These are phyloP conservation scores for Moringa oleifera DNA, from an alignment of 345 rosid species.

Conservation along the genomic window DNA sequence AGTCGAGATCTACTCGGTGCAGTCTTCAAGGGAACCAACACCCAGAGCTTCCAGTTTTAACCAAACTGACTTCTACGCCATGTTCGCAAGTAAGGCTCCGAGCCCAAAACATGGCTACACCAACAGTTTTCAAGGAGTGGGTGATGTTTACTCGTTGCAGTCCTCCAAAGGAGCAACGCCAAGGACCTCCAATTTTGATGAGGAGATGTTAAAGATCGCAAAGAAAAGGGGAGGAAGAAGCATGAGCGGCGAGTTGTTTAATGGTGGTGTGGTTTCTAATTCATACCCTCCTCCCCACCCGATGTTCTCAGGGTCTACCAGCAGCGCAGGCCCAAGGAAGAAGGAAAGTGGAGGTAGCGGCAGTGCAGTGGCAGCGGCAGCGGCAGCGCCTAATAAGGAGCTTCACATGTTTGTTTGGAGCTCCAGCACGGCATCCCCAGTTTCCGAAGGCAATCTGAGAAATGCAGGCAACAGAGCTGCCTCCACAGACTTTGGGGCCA, in stretches of 20 bases:
- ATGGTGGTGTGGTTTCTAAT: constrained; percentile 25
- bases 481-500: constrained; percentile 36
- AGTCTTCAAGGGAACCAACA: constrained; percentile 76
- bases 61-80: constrained; percentile 76
- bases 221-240: constrained; percentile 54
- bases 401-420: constrained; percentile 88
- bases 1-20: constrained; percentile 74
- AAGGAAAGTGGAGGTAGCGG: constrained; percentile 29
- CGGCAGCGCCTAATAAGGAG: constrained; percentile 38
- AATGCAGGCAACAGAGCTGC: constrained; percentile 45
- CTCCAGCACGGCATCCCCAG: constrained; percentile 66
- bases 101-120: constrained; percentile 75
- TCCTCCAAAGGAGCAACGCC: constrained; percentile 81
- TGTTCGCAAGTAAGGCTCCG: constrained; percentile 75
- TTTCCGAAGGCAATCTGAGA: constrained; percentile 56
- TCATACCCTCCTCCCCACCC: constrained; percentile 77
- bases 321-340: constrained; percentile 26
- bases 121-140: constrained; percentile 39
- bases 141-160: constrained; percentile 62
- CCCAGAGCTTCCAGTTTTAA: constrained; percentile 90
- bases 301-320: constrained; percentile 55
- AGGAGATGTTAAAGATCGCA: constrained; percentile 48
- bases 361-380: background rate
- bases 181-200: constrained; percentile 76
- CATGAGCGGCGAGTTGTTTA: constrained; percentile 66